Base-by-base conservation (phyloP, 192 early-diverging fungal species). In the Chytriomyces confervae region DNA sequence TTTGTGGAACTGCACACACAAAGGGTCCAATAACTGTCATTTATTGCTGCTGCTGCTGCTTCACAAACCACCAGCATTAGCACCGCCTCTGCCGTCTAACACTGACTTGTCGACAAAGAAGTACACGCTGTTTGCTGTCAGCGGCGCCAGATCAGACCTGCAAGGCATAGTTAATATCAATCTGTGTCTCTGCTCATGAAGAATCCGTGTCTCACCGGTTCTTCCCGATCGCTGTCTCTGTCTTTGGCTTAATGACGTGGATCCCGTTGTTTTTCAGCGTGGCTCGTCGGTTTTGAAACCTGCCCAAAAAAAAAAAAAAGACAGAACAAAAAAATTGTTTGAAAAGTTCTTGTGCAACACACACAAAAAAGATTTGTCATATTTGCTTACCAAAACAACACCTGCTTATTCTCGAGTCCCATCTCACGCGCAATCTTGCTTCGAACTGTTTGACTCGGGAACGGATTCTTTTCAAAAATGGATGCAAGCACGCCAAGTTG, bases 241-340 rank as follows among this genome's bases (percentile, higher is more conserved):
- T 48, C 45, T 68, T 36, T 16, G 66, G 66, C 72, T 73, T 73
- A 18, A 73, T 49, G 11, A 61, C 72, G 27, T 50, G 23, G 62
- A 73, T 62, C n/a, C 72, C 72, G 27, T 73, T 73, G 7, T 10
- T 23, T 27, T 62, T 61, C 10, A 73, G 27, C 50, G 53, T 62
- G 6, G 72, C 18, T 11, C 72, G n/a, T 27, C 72, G 72, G 47
- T 73, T 73, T 61, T 73, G 96, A 82, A 98, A 98, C 20, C 53
- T 57, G 20, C n/a, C n/a, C n/a, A n/a, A n/a, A n/a, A n/a, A n/a
- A n/a, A n/a, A n/a, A n/a, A n/a, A n/a, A n/a, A n/a, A n/a, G n/a
- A n/a, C n/a, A n/a, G n/a, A n/a, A n/a, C n/a, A n/a, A n/a, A n/a
- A n/a, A n/a, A n/a, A n/a, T n/a, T n/a, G n/a, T n/a, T 57, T 20